Evolutionary conservation across 805 yeast species (phyloP).

Genomic region (Saturnispora bothae): DNA sequence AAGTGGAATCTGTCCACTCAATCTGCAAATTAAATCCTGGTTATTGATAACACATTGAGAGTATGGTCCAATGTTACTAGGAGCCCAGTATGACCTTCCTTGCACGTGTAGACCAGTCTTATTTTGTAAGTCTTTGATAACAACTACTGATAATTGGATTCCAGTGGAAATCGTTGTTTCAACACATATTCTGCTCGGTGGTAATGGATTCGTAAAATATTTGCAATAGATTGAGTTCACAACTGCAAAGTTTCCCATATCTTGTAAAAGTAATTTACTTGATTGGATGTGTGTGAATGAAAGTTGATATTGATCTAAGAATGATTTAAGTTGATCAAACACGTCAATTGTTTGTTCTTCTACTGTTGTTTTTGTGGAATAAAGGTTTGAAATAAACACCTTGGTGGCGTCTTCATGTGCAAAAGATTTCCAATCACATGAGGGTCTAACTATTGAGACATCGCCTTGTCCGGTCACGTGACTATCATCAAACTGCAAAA

Average conservation of each 20-base stretch:
- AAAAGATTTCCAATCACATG: conserved; percentile 7
- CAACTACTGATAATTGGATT: conserved; percentile 54
- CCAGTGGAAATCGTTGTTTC: conserved; percentile 40
- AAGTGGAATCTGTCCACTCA: conserved; percentile 90
- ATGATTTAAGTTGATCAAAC: conserved; percentile 32
- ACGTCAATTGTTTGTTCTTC: conserved; percentile 40
- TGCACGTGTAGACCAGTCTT: conserved; percentile 81
- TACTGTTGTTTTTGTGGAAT: conserved; percentile 23
- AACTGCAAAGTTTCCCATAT: conserved; percentile 53
- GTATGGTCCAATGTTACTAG: conserved; percentile 95
- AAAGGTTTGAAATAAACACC: conserved; percentile 36
- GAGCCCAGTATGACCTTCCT: conserved; percentile 96
- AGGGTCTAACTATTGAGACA: too few relatives aligned
- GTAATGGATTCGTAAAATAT: conserved; percentile 50
- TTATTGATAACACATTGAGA: conserved; percentile 66
- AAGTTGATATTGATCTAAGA: conserved; percentile 26
- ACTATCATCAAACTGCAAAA: not conserved
- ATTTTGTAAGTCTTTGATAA: conserved; percentile 24
- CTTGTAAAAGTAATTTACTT: conserved; percentile 47
- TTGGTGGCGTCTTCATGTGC: conserved; percentile 21
- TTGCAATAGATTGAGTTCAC: conserved; percentile 53
- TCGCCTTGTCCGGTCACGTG: not conserved
- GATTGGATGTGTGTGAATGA: conserved; percentile 42
- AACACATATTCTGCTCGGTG: conserved; percentile 86
- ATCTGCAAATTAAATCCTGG: conserved; percentile 38